phyloP scores from a whole-genome alignment of 2,329 filamentous ascomycete species.

The Purpureocillium lavendulum region DNA sequence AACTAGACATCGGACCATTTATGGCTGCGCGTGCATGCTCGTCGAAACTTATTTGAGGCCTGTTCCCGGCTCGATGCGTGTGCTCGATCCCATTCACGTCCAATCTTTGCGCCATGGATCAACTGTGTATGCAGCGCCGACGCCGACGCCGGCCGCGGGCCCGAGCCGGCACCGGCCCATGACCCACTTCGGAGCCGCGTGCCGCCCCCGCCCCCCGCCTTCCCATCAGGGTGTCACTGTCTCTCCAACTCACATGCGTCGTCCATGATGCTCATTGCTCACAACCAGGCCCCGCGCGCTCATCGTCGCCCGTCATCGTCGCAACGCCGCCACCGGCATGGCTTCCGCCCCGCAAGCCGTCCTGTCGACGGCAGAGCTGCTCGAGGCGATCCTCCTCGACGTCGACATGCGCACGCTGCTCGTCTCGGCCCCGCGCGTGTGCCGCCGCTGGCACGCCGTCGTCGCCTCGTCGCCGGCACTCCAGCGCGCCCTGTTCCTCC shows the following conservation, averaged over 20 bases:
- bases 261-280: neutral
- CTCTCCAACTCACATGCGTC: neutral
- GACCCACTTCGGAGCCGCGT: no score
- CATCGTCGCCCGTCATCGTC: no score
- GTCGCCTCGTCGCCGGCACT: neutral
- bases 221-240: neutral
- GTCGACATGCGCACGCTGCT: conserved; percentile 18
- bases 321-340: neutral
- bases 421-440: conserved; percentile 14
- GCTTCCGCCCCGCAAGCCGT: conserved; percentile 2
- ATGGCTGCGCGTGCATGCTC: no score
- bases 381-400: conserved; percentile 16
- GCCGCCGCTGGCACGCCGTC: conserved; percentile 11
- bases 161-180: no score
- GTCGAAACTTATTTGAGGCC: no score
- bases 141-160: no score
- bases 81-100: no score
- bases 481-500: conserved; percentile 3
- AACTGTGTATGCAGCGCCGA: no score
- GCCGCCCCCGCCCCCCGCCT: neutral
- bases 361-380: conserved; percentile 14
- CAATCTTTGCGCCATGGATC: no score
- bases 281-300: no score
- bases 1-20: no score
- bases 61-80: no score